A percentile compares a stretch with the other conserved stretches of the same genome.
Evolutionary conservation across 495 filamentous ascomycete species (phyloP).

Genomic region (Lasiosphaeria ovina): DNA sequence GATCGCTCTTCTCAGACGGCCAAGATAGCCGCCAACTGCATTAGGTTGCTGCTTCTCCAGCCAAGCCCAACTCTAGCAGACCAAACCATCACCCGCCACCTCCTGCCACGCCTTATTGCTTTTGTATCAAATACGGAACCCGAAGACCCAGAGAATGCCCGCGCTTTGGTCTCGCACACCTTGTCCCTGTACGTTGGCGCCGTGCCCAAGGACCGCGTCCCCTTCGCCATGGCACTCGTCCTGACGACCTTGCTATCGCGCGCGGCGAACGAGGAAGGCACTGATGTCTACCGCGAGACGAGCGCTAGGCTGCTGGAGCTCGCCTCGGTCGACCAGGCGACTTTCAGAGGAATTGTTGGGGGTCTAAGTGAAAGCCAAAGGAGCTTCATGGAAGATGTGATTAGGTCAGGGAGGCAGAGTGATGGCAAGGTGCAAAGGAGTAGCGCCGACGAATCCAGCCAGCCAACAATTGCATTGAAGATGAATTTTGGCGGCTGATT

Average conservation of each 20-base stretch:
- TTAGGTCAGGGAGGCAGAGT: conserved; percentile 54
- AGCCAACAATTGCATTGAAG: conserved; percentile 86
- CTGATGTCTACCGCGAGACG: conserved; percentile 65
- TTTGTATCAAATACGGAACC: conserved; percentile 67
- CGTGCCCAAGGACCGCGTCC: conserved; percentile 44
- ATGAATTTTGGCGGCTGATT: conserved; percentile 73
- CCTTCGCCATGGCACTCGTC: conserved; percentile 68
- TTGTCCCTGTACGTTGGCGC: conserved; percentile 67
- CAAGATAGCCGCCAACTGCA: conserved; percentile 84
- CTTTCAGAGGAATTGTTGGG: conserved; percentile 73
- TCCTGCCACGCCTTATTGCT: conserved; percentile 71
- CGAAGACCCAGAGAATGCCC: conserved; percentile 72
- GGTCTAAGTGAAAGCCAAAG: conserved; percentile 69
- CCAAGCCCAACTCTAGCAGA: conserved; percentile 61
- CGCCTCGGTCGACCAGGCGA: conserved; percentile 66
- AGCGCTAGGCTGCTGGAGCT: conserved; percentile 75
- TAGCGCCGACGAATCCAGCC: conserved; percentile 28
- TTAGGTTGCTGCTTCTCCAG: conserved; percentile 73
- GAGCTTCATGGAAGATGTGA: conserved; percentile 77
- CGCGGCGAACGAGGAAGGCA: conserved; percentile 49
- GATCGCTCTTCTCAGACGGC: conserved; percentile 53
- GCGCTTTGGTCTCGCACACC: conserved; percentile 65
- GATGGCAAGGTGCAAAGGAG: conserved; percentile 17
- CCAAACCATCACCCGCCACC: conserved; percentile 66
- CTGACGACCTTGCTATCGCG: conserved; percentile 77